Conservation (phyloP, 2,329 filamentous ascomycete genomes). For the Furcasterigmium sp. region DNA sequence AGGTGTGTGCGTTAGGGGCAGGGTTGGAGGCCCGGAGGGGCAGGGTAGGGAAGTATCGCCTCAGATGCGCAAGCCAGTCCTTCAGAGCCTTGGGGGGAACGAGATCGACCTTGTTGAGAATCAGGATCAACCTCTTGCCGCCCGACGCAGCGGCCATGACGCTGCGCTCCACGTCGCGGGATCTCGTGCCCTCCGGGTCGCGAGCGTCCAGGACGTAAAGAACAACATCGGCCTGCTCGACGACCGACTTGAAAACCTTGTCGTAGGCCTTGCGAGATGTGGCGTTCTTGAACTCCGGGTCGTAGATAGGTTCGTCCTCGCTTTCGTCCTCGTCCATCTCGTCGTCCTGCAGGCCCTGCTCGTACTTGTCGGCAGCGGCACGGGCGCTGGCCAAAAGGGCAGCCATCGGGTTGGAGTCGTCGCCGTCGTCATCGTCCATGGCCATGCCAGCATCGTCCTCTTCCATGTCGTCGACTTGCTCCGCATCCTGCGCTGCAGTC, state of each 20-base stretch:
- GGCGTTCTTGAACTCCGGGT: slow-evolving; percentile 46
- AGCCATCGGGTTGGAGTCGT: slow-evolving; percentile 81
- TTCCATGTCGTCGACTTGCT: slow-evolving; percentile 37
- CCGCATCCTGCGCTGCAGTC: slow-evolving; percentile 32
- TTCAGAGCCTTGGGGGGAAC: slow-evolving; percentile 77
- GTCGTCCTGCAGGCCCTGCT: slow-evolving; percentile 56
- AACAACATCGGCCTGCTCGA: slow-evolving; percentile 83
- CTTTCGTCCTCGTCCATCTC: slow-evolving; percentile 40
- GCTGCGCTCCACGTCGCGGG: slow-evolving; percentile 82
- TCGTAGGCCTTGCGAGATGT: slow-evolving; percentile 83
- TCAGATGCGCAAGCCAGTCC: slow-evolving; percentile 78
- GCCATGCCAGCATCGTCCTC: slow-evolving; percentile 42
- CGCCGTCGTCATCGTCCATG: slow-evolving; percentile 52
- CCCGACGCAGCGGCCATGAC: slow-evolving; percentile 83
- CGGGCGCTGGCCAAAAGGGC: slow-evolving; percentile 82
- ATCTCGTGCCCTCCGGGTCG: slow-evolving; percentile 86
- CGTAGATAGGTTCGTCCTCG: slow-evolving; percentile 49
- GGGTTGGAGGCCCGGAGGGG: slow-evolving; percentile 80
- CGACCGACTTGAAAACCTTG: slow-evolving; percentile 92
- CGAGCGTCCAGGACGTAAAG: slow-evolving; percentile 91
- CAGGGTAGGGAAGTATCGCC: slow-evolving; percentile 85
- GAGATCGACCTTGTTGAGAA: slow-evolving; percentile 94
- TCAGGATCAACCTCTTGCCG: slow-evolving; percentile 81
- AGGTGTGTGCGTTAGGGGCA: slow-evolving; percentile 80
- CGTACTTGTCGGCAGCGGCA: slow-evolving; percentile 71